phyloP scores from a whole-genome alignment of 495 filamentous ascomycete genomes.

The Hypoxylon subgilvum region DNA sequence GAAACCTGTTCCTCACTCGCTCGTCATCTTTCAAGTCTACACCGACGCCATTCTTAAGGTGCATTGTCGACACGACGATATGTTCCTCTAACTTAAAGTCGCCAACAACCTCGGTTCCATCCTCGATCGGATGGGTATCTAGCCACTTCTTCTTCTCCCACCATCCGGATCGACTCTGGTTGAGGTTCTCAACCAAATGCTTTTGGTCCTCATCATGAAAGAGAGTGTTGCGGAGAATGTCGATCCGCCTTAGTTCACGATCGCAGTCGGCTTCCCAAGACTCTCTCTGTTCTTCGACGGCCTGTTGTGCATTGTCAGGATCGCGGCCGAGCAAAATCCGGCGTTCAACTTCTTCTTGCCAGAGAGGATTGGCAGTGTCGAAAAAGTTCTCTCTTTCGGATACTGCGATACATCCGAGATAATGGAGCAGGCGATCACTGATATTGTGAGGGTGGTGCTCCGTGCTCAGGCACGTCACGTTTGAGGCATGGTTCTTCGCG shows the following conservation, averaged over 20 bases:
- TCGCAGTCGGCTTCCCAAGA: constrained; percentile 26
- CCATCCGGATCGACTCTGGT: neutral
- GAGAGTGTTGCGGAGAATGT: constrained; percentile 29
- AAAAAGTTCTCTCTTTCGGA: constrained; percentile 31
- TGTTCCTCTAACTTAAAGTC: constrained; percentile 26
- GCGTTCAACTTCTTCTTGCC: constrained; percentile 24
- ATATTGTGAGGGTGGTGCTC: constrained; percentile 30
- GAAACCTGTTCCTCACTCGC: constrained; percentile 24
- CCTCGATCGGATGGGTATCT: neutral
- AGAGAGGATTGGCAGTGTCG: constrained; percentile 7
- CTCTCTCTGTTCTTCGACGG: constrained; percentile 26
- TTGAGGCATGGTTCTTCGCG: neutral
- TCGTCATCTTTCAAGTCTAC: neutral
- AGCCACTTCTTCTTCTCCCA: neutral
- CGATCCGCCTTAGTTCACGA: constrained; percentile 26
- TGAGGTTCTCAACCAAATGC: constrained; percentile 1
- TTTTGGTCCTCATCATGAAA: constrained; percentile 6
- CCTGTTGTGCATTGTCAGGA: neutral
- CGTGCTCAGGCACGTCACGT: constrained; percentile 9
- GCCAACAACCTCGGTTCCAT: neutral
- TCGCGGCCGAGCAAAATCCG: constrained; percentile 2
- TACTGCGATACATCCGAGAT: constrained; percentile 44
- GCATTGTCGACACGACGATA: constrained; percentile 22
- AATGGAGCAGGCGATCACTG: constrained; percentile 42
- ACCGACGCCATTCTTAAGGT: neutral